phyloP scores from a whole-genome alignment of 75 land plant species.

The Isoetes taiwanensis region DNA sequence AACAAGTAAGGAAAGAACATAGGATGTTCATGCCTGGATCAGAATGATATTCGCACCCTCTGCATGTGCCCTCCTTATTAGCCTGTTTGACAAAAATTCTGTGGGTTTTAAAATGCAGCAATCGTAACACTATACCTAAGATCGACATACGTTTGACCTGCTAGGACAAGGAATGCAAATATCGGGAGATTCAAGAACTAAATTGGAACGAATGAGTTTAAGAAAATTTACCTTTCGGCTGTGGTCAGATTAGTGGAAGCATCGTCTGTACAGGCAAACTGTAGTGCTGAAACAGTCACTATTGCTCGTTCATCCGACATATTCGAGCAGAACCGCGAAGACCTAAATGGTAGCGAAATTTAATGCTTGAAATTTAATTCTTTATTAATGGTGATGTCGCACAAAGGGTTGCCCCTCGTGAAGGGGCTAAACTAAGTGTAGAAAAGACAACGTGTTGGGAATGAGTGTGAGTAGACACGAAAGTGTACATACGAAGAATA shows the following conservation, averaged over 20 bases:
- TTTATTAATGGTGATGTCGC: too few species aligned
- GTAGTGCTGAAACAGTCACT: conserved; percentile 59
- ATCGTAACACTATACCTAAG: neutral
- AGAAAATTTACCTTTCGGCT: conserved; percentile 47
- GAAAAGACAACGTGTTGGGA: too few species aligned
- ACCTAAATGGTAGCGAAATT: too few species aligned
- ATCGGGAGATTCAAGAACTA: neutral
- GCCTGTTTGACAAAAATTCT: conserved; percentile 27
- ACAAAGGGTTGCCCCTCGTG: too few species aligned
- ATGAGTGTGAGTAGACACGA: too few species aligned
- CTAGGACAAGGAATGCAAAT: neutral
- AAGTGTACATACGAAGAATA: too few species aligned
- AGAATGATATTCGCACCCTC: conserved; percentile 84
- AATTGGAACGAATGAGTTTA: neutral
- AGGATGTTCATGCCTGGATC: conserved; percentile 89
- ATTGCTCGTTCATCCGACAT: too few species aligned
- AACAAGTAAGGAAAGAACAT: neutral
- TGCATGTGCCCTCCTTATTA: conserved; percentile 76
- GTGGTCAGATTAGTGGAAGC: conserved; percentile 39
- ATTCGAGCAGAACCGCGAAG: too few species aligned
- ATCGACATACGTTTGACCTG: neutral
- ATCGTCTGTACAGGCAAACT: conserved; percentile 65
- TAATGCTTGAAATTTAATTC: too few species aligned
- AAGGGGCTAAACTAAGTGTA: too few species aligned
- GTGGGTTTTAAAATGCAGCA: neutral